phyloP scores from a whole-genome alignment of 805 yeast genomes.

The Lipomyces oligophaga region DNA sequence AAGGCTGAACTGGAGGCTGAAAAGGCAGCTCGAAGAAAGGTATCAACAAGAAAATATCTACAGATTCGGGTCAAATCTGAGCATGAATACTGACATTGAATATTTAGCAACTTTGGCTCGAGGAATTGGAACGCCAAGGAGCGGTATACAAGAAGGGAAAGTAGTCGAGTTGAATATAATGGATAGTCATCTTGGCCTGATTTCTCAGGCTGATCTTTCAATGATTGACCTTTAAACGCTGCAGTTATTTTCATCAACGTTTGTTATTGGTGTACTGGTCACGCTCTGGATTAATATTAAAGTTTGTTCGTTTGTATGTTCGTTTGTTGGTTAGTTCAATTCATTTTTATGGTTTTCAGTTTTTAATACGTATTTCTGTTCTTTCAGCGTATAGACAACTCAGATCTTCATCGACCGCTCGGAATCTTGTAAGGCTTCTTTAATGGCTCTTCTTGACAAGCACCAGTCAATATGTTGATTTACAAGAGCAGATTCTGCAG shows the following conservation, averaged over 20 bases:
- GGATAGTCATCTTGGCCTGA: too few species aligned
- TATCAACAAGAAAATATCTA: conserved; percentile 1
- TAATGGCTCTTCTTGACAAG: conserved; percentile 28
- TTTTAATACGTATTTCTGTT: too few species aligned
- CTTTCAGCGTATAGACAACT: too few species aligned
- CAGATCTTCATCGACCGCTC: too few species aligned
- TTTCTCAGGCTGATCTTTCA: too few species aligned
- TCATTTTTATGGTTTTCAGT: too few species aligned
- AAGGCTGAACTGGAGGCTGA: conserved; percentile 38
- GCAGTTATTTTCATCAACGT: too few species aligned
- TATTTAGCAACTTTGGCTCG: conserved; percentile 71
- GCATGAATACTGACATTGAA: background rate
- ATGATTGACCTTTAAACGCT: too few species aligned
- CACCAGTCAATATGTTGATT: conserved; percentile 32
- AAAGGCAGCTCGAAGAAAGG: conserved; percentile 27
- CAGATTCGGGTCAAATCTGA: background rate
- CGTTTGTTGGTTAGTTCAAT: too few species aligned
- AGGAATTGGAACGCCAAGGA: conserved; percentile 50
- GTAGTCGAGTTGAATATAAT: background rate
- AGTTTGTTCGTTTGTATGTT: too few species aligned
- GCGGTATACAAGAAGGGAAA: background rate
- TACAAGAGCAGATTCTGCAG: conserved; percentile 11
- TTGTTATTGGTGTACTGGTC: too few species aligned
- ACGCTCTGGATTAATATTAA: too few species aligned
- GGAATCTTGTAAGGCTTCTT: conserved; percentile 26